These are phyloP conservation scores for Phytophthora cryptogea DNA, from an alignment of 352 stramenopile genomes.

Conservation along the genomic window DNA sequence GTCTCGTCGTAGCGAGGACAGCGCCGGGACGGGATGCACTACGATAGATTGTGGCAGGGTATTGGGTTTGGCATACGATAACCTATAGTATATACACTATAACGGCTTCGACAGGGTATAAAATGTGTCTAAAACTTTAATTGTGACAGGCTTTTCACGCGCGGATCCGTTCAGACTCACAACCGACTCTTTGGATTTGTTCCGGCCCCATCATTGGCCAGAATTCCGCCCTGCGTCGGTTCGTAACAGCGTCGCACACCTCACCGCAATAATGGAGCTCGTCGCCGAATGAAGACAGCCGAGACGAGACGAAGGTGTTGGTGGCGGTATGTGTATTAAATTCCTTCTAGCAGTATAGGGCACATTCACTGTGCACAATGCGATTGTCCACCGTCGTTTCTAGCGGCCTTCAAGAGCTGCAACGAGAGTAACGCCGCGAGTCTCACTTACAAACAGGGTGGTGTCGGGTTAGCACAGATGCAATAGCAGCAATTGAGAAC, in stretches of 20 bases:
- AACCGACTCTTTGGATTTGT: conserved; percentile 19
- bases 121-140: background rate
- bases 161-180: conserved; percentile 20
- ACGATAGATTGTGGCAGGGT: background rate
- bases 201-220: conserved; percentile 10
- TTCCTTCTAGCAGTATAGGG: background rate
- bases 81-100: too few species aligned
- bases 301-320: background rate
- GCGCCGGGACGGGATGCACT: conserved; percentile 3
- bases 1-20: conserved; percentile 16
- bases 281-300: too few species aligned
- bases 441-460: background rate
- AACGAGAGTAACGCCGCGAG: background rate
- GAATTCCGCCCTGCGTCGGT: background rate
- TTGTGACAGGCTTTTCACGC: conserved; percentile 11
- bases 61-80: background rate
- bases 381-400: background rate
- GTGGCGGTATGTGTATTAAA: background rate
- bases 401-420: background rate
- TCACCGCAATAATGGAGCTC: too few species aligned
- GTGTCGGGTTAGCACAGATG: too few species aligned
- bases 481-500: too few species aligned
- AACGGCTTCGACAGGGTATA: conserved; percentile 4
- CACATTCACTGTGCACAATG: background rate
- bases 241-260: conserved; percentile 3